Evolutionary conservation across 2,329 filamentous ascomycete genomes (phyloP), one percentile per base, ranked within the genome.

Genomic region (Graphilbum sp.): DNA sequence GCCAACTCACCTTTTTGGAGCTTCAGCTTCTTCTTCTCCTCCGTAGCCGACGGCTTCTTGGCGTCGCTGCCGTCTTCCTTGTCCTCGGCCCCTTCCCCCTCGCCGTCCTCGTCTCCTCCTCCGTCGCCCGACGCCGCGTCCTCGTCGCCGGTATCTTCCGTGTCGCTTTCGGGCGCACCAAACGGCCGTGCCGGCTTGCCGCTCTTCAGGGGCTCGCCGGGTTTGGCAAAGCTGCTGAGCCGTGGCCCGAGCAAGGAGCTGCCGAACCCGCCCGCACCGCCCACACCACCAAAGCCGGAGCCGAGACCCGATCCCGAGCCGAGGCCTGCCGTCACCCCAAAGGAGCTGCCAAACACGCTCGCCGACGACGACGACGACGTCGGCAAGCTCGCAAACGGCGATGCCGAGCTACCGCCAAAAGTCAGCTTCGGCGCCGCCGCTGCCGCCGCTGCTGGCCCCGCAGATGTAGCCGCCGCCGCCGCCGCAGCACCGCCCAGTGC

Each of bases 171-270:
- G 2, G 82, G 72, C 12, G 83, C 80, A 24, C 85, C 85, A 52
- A 94, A 90, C 0, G 83, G 70, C 55, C 73, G 83, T 4, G 69
- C 66, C 13, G 73, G 65, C 54, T 81, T 82, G 42, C 66, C 65
- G 41, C 62, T 71, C 50, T 63, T 67, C 30, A 68, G 57, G 12
- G 58, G 59, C 27, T 59, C 58, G 36, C 67, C 71, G 18, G 75
- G 67, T 34, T 76, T 75, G 32, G 76, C 83, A 56, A 93, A 94
- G 47, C 69, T 79, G 2, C 69, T 67, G 10, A 86, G 56, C 43
- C 66, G 68, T 5, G 52, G 50, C 24, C 62, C 59, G 0, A 55
- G 49, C 6, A 67, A 47, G 4, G 49, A 45, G 32, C 54, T 50
- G 31, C 58, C 57, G 30, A 62, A 54, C 10, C 55, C 52, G 23